These are phyloP conservation scores for Limonomyces culmigenus DNA, from an alignment of 1,284 basidiomycete genomes.

Conservation along the genomic window DNA sequence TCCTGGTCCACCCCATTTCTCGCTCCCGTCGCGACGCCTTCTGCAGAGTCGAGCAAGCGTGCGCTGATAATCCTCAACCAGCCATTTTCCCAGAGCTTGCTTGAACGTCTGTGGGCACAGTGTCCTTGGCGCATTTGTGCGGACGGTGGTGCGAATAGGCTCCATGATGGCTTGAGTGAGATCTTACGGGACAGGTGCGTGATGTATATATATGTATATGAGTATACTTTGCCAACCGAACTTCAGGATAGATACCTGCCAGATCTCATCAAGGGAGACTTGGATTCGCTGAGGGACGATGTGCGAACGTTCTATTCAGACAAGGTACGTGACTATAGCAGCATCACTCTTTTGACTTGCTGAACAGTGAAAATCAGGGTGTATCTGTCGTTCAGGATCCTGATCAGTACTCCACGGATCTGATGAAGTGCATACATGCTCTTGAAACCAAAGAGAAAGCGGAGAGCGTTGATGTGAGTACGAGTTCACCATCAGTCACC, in stretches of 20 bases:
- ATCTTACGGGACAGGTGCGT: neutral
- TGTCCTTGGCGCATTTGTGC: slow-evolving; percentile 63
- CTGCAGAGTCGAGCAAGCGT: too few relatives aligned
- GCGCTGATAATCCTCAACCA: slow-evolving; percentile 84
- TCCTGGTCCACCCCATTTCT: too few relatives aligned
- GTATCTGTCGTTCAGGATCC: slow-evolving; percentile 52
- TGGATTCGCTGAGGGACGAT: slow-evolving; percentile 74
- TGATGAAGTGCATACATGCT: slow-evolving; percentile 78
- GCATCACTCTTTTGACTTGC: neutral
- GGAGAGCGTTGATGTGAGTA: slow-evolving; percentile 15
- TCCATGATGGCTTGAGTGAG: slow-evolving; percentile 56
- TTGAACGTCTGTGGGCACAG: slow-evolving; percentile 54
- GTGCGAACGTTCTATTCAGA: slow-evolving; percentile 54
- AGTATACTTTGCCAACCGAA: slow-evolving; percentile 4
- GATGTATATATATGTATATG: neutral
- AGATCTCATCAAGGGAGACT: slow-evolving; percentile 82
- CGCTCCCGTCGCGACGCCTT: too few relatives aligned
- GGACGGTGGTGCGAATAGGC: slow-evolving; percentile 86
- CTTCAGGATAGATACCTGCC: slow-evolving; percentile 45
- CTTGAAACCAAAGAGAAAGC: slow-evolving; percentile 47
- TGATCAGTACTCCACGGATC: slow-evolving; percentile 79
- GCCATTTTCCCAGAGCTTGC: slow-evolving; percentile 51
- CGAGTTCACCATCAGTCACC: slow-evolving; percentile 16
- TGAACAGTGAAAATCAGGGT: slow-evolving; percentile 23
- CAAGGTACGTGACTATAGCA: slow-evolving; percentile 23